Conservation (phyloP, 2,329 filamentous ascomycete genomes). For the Paraphoma chrysanthemicola region DNA sequence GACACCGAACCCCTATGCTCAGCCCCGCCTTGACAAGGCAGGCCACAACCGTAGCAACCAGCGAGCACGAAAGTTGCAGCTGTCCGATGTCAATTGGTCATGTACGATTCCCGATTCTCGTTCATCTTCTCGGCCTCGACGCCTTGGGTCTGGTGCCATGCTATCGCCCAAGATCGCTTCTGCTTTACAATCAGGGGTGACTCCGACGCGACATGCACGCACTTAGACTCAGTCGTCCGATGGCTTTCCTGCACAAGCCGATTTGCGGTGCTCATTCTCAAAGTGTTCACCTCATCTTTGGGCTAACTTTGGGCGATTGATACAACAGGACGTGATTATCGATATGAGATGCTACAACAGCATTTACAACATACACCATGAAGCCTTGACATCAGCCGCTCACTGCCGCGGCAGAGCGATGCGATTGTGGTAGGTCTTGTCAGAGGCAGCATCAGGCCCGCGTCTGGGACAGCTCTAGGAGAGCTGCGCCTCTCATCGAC, state of each 20-base stretch:
- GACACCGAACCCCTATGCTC: conserved; percentile 51
- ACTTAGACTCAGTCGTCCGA: background rate
- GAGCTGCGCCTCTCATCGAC: too few relatives aligned
- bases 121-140: conserved; percentile 24
- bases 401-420: background rate
- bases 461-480: too few relatives aligned
- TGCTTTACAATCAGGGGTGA: conserved; percentile 8
- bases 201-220: conserved; percentile 11
- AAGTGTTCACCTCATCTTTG: too few relatives aligned
- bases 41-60: conserved; percentile 75
- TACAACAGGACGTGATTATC: conserved; percentile 39
- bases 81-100: conserved; percentile 97
- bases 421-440: background rate
- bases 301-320: conserved; percentile 23
- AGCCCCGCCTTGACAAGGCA: conserved; percentile 61
- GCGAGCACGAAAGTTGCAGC: conserved; percentile 85
- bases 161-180: conserved; percentile 5
- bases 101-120: conserved; percentile 35
- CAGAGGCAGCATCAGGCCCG: too few relatives aligned
- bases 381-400: conserved; percentile 4
- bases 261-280: too few relatives aligned
- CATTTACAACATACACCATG: conserved; percentile 21
- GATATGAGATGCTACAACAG: conserved; percentile 28
- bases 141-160: conserved; percentile 10
- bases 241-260: background rate